Evolutionary conservation across 495 filamentous ascomycete species (phyloP).

Genomic region (Rhypophila decipiens): DNA sequence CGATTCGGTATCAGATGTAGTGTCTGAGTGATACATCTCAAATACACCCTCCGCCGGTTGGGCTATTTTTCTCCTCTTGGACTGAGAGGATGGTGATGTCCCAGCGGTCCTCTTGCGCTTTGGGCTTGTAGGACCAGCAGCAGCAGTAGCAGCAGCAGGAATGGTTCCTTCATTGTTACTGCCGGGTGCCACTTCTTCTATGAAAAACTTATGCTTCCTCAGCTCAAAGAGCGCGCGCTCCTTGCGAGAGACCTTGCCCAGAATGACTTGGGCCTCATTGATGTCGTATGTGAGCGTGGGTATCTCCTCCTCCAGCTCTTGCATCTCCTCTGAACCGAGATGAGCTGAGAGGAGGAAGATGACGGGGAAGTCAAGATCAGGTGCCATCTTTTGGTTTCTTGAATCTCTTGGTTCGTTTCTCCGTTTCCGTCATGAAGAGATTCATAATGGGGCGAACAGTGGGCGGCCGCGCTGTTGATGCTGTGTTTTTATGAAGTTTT

Average conservation of each 20-base stretch:
- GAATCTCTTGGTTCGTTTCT: too few relatives aligned
- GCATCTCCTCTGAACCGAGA: conserved; percentile 53
- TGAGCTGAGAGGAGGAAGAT: conserved; percentile 72
- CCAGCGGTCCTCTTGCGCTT: too few relatives aligned
- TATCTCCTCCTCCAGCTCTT: conserved; percentile 58
- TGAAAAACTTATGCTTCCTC: conserved; percentile 49
- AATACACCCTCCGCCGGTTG: conserved; percentile 3
- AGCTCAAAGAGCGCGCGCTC: conserved; percentile 73
- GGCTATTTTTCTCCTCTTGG: conserved; percentile 32
- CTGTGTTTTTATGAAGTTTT: too few relatives aligned
- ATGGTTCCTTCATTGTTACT: too few relatives aligned
- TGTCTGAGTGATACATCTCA: conserved; percentile 30
- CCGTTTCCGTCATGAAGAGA: too few relatives aligned
- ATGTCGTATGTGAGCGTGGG: conserved; percentile 63
- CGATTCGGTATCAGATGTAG: conserved; percentile 27
- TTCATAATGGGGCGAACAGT: too few relatives aligned
- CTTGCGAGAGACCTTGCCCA: conserved; percentile 64
- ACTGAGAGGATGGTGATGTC: conserved; percentile 9
- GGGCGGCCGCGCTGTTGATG: too few relatives aligned
- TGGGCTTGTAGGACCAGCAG: too few relatives aligned
- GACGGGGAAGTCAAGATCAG: conserved; percentile 55
- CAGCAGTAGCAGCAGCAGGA: too few relatives aligned
- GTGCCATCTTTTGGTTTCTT: conserved; percentile 18
- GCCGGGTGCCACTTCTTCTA: conserved; percentile 58
- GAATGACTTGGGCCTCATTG: conserved; percentile 62